Percentiles rank a stretch among this genome's conserved stretches.
phyloP scores from a whole-genome alignment of 148 eudicot genomes.

The Chenopodium quinoa region DNA sequence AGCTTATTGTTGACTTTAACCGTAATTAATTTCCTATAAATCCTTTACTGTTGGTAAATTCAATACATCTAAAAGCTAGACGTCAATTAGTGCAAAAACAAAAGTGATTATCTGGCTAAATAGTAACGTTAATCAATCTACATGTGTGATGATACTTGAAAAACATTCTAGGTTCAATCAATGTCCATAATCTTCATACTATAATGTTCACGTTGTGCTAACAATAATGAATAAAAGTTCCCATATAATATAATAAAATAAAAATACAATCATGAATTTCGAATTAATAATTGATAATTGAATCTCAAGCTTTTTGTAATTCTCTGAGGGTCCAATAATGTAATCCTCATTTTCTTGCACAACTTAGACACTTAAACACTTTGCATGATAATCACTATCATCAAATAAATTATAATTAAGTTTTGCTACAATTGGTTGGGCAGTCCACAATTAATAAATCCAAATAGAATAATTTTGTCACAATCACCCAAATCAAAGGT shows the following conservation, averaged over 20 bases:
- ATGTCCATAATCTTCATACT: not conserved
- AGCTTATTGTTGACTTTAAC: not conserved
- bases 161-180: not conserved
- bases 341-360: not conserved
- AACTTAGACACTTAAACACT: not conserved
- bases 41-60: not conserved
- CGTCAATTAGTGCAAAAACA: slow-evolving; percentile 7
- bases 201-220: not conserved
- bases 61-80: not conserved
- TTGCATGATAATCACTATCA: not conserved
- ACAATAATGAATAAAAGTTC: not conserved
- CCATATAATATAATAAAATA: not conserved
- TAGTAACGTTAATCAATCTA: not conserved
- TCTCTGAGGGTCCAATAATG: slow-evolving; percentile 8
- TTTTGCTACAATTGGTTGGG: not conserved
- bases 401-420: not conserved
- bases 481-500: not conserved
- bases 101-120: slow-evolving; percentile 7
- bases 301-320: not conserved
- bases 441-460: not conserved
- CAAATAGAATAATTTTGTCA: not conserved
- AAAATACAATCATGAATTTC: not conserved
- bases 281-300: not conserved
- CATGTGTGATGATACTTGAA: not conserved
- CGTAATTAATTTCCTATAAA: not conserved